These are phyloP conservation scores for Auricularia sp. DNA, from an alignment of 768 basidiomycete species.

Conservation along the genomic window DNA sequence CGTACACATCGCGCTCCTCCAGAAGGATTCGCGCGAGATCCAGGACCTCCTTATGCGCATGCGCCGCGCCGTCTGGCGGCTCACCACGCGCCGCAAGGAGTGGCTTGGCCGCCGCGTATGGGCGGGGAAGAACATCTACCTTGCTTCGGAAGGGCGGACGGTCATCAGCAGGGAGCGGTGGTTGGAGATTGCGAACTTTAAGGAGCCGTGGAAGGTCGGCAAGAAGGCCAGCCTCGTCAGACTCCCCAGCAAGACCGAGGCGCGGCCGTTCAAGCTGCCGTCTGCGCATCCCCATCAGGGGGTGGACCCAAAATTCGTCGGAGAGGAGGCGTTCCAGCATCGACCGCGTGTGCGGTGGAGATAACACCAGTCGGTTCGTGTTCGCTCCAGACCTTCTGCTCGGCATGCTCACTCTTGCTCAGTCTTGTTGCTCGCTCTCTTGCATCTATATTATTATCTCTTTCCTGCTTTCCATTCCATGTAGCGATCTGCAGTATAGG, in stretches of 20 bases:
- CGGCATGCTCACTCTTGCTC: neutral
- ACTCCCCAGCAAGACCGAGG: neutral
- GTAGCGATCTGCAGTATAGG: neutral
- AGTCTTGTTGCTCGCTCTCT: neutral
- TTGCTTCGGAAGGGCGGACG: constrained; percentile 27
- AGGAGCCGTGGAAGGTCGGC: neutral
- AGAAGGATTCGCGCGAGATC: constrained; percentile 44
- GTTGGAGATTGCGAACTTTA: constrained; percentile 40
- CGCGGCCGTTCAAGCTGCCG: neutral
- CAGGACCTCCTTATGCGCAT: constrained; percentile 33
- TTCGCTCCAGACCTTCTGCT: neutral
- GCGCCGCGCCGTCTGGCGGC: constrained; percentile 36
- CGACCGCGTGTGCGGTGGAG: neutral
- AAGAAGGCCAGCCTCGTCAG: neutral
- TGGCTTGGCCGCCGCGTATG: constrained; percentile 70
- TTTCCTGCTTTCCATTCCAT: neutral
- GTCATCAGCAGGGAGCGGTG: constrained; percentile 36
- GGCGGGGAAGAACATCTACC: constrained; percentile 45
- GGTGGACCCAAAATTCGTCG: neutral
- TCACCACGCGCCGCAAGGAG: constrained; percentile 57
- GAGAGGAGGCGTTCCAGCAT: neutral
- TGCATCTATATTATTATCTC: neutral
- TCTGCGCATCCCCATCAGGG: neutral
- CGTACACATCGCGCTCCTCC: constrained; percentile 46
- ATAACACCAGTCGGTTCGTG: neutral